A percentile compares a stretch with the other conserved stretches of the same genome.
phyloP scores from a whole-genome alignment of 1,139 yeast genomes.

The Debaryomyces nepalensis region DNA sequence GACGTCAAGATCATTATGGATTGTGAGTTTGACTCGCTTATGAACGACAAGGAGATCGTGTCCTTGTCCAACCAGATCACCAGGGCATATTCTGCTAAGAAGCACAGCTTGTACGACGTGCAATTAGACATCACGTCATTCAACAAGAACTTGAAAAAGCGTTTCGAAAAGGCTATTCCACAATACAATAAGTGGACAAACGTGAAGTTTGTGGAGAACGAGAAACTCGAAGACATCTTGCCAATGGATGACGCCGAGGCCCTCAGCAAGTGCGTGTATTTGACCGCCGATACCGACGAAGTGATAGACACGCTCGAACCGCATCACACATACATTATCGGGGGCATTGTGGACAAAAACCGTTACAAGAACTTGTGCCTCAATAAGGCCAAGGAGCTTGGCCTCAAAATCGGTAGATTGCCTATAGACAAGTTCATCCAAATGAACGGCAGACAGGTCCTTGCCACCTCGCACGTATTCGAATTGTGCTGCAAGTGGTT shows the following conservation, averaged over 20 bases:
- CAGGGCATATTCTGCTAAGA: slow-evolving; percentile 78
- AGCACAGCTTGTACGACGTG: slow-evolving; percentile 63
- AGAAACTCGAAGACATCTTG: slow-evolving; percentile 44
- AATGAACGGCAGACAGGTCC: slow-evolving; percentile 82
- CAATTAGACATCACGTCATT: slow-evolving; percentile 68
- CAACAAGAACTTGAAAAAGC: slow-evolving; percentile 61
- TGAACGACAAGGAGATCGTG: slow-evolving; percentile 79
- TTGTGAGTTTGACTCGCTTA: slow-evolving; percentile 87
- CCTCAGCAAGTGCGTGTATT: slow-evolving; percentile 58
- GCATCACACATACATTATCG: slow-evolving; percentile 79
- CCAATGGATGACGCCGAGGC: slow-evolving; percentile 39
- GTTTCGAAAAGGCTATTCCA: slow-evolving; percentile 70
- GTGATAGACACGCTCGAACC: slow-evolving; percentile 62
- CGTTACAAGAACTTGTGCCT: slow-evolving; percentile 83
- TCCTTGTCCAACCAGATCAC: slow-evolving; percentile 83
- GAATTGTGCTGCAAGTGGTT: slow-evolving; percentile 84
- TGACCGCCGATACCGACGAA: slow-evolving; percentile 88
- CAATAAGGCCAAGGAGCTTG: slow-evolving; percentile 76
- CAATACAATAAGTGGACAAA: slow-evolving; percentile 69
- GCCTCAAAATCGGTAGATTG: slow-evolving; percentile 73
- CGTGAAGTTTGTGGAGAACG: slow-evolving; percentile 54
- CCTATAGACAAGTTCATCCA: slow-evolving; percentile 89
- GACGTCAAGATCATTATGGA: slow-evolving; percentile 69
- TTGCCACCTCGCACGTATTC: slow-evolving; percentile 93
- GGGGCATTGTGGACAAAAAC: slow-evolving; percentile 96